phyloP scores from a whole-genome alignment of 2,329 filamentous ascomycete species.

The Paracoccidioides brasiliensis region DNA sequence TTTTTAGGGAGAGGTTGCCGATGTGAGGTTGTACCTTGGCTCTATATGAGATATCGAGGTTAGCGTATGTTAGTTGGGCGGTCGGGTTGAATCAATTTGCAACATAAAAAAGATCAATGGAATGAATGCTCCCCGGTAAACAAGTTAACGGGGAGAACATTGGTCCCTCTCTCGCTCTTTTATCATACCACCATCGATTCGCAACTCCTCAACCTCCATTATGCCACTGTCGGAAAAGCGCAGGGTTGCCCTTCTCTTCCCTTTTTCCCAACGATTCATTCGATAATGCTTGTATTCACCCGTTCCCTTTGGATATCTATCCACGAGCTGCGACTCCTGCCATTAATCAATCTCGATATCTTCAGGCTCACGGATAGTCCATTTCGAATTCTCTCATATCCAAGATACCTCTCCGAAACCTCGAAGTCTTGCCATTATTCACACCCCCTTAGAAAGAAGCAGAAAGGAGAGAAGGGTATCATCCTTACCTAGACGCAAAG shows the following conservation, averaged over 20 bases:
- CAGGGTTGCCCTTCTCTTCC: too few relatives aligned
- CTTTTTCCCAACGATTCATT: too few relatives aligned
- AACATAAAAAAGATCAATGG: background rate
- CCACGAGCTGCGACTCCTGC: too few relatives aligned
- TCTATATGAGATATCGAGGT: background rate
- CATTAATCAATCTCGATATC: too few relatives aligned
- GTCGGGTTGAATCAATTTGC: background rate
- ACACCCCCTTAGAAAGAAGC: slow-evolving; percentile 12
- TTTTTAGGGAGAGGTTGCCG: background rate
- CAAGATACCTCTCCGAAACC: background rate
- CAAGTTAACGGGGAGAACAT: background rate
- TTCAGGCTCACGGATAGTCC: too few relatives aligned
- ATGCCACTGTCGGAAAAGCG: too few relatives aligned
- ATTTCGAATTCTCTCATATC: too few relatives aligned
- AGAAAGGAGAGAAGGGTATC: slow-evolving; percentile 7
- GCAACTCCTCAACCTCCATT: background rate
- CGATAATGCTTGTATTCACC: too few relatives aligned
- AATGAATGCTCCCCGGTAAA: background rate
- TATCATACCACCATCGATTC: background rate
- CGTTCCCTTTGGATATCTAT: too few relatives aligned
- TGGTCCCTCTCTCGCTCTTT: background rate
- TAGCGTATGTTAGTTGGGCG: background rate
- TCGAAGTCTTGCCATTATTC: background rate
- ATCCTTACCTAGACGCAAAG: slow-evolving; percentile 44
- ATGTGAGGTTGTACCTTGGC: background rate